phyloP scores from a whole-genome alignment of 2,329 filamentous ascomycete species.

The Beauveria sp. region DNA sequence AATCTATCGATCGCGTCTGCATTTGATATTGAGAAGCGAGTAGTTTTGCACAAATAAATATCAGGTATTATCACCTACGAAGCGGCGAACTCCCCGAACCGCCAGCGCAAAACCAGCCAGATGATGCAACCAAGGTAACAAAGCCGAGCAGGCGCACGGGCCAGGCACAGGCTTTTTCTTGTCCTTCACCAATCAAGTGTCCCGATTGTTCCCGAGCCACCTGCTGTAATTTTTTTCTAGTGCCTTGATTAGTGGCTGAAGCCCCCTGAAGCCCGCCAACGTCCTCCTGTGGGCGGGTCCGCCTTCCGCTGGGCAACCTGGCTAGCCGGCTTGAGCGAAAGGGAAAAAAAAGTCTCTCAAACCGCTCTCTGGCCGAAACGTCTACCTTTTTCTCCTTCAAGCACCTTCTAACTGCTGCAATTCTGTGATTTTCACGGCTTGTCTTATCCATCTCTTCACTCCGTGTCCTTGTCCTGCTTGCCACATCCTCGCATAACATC shows the following conservation, averaged over 20 bases:
- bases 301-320: neutral
- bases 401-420: conserved; percentile 12
- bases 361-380: conserved; percentile 8
- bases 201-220: conserved; percentile 11
- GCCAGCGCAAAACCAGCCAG: neutral
- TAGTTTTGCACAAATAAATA: neutral
- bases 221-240: conserved; percentile 6
- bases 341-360: conserved; percentile 12
- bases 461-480: conserved; percentile 14
- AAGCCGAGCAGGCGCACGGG: neutral
- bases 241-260: neutral
- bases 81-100: neutral
- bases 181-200: conserved; percentile 3
- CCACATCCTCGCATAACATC: conserved; percentile 19
- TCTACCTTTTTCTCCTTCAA: conserved; percentile 7
- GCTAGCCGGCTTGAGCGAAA: neutral
- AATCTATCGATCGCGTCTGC: too few species aligned
- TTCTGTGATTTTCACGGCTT: conserved; percentile 10
- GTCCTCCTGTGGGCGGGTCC: neutral
- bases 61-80: neutral
- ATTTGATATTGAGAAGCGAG: too few species aligned
- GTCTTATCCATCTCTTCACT: conserved; percentile 24
- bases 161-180: conserved; percentile 1
- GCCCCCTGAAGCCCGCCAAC: neutral
- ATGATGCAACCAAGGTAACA: neutral